Percentiles rank a stretch among this genome's conserved stretches.
Evolutionary conservation across 2,329 filamentous ascomycete species (phyloP).

Genomic region (Alternaria brassicae): DNA sequence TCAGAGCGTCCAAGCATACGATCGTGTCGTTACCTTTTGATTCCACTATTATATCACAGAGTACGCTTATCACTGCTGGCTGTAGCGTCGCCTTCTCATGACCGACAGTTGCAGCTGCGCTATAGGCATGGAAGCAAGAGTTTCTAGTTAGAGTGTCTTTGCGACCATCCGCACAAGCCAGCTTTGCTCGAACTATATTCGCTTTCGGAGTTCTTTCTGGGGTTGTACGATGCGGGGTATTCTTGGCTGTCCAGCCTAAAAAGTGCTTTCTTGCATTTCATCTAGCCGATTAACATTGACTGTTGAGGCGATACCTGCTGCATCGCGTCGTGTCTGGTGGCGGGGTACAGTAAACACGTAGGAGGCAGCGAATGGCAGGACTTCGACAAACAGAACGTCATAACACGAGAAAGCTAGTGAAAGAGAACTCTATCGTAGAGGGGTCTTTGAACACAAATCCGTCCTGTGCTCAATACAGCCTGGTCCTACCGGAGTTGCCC

Average conservation of each 20-base stretch:
- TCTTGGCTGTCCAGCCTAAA: neutral
- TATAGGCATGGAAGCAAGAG: too few relatives aligned
- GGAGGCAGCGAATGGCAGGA: neutral
- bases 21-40: neutral
- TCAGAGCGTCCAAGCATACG: neutral
- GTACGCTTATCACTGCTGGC: neutral
- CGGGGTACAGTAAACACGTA: neutral
- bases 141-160: too few relatives aligned
- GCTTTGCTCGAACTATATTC: neutral
- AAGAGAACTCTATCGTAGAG: neutral
- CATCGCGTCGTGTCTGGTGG: neutral
- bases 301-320: neutral
- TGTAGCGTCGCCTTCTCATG: neutral
- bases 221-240: neutral
- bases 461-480: neutral
- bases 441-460: neutral
- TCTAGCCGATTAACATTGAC: neutral
- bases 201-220: neutral
- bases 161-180: too few relatives aligned
- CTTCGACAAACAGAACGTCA: too few relatives aligned
- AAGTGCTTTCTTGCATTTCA: neutral
- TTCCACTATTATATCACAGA: neutral
- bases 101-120: too few relatives aligned
- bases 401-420: neutral
- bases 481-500: neutral